Evolutionary conservation across 2,329 filamentous ascomycete genomes (phyloP), one percentile per base, ranked within the genome.

Genomic region (Ophiocordyceps robertsii): DNA sequence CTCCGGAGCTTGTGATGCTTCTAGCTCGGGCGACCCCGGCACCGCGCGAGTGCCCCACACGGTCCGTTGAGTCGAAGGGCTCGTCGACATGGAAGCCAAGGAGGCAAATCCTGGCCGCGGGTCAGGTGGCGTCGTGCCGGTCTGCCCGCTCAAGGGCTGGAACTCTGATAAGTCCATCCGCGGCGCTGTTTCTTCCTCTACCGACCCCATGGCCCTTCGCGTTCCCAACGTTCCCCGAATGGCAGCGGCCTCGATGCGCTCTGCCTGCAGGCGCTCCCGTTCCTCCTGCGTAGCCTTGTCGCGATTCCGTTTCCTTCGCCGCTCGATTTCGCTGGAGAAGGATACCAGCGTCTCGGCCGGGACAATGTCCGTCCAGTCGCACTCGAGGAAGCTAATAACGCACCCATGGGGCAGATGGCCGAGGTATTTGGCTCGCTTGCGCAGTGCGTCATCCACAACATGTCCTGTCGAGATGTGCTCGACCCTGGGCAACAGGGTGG

Each of bases 311-410:
- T 82, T 87, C 43, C 87, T 72, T 42, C 89, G 73, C 44, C 76
- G 73, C 49, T 85, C 83, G 42, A 92, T 82, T 46, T 95, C 87
- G 0, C 69, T 64, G n/a, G 72, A 68, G 61, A 95, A 95, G 1
- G 73, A 72, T 33, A 78, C 78, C n/a, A 95, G 67, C 4, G 85
- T 73, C 40, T 85, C 81, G 1, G 79, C 70, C 3, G 79, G 73
- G 6, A 95, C 84, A 32, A 92, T 84, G 50, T 94, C 88, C 3
- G 85, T 88, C 89, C 89, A 95, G 59, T 95, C 88, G 56, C 89
- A 95, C 62, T 95, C 89, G 1, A 95, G 62, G 53, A 95, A 95
- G 50, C 74, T 87, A 36, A 95, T 84, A 50, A 94, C 82, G 58
- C 88, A 95, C n/a, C 89, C 89, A 40, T 84, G 80, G 0, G 89